A percentile compares a stretch with the other conserved stretches of the same genome.
These are phyloP conservation scores for Cladosporium sp. DNA, from an alignment of 2,329 filamentous ascomycete genomes.

Conservation along the genomic window DNA sequence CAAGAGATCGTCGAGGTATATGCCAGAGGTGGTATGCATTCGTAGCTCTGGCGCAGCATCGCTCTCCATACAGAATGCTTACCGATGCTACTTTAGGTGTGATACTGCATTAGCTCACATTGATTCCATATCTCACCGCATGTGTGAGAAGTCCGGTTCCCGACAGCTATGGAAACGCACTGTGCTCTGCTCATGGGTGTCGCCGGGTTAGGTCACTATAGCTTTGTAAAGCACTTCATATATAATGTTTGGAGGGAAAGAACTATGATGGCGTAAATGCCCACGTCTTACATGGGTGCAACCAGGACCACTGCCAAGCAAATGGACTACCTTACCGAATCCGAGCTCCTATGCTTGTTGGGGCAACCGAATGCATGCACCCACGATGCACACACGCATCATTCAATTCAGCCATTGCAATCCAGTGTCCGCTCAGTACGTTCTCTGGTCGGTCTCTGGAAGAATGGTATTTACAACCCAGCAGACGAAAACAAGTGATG, in stretches of 20 bases:
- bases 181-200: background rate
- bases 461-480: background rate
- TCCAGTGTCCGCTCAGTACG: background rate
- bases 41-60: background rate
- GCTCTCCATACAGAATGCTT: background rate
- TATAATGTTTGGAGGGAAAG: background rate
- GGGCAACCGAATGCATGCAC: background rate
- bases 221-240: background rate
- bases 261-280: background rate
- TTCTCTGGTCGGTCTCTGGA: background rate
- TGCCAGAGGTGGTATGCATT: background rate
- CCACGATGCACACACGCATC: background rate
- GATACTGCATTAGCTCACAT: background rate
- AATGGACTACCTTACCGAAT: background rate
- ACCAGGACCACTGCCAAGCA: background rate
- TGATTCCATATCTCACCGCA: background rate
- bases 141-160: background rate
- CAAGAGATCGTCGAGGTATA: background rate
- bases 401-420: background rate
- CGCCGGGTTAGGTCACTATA: background rate
- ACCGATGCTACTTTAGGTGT: background rate
- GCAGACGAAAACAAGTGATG: background rate
- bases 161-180: background rate
- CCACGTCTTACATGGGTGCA: background rate
- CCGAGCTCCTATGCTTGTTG: background rate